Evolutionary conservation across 495 filamentous ascomycete species (phyloP).

Genomic region (Halenospora varia): DNA sequence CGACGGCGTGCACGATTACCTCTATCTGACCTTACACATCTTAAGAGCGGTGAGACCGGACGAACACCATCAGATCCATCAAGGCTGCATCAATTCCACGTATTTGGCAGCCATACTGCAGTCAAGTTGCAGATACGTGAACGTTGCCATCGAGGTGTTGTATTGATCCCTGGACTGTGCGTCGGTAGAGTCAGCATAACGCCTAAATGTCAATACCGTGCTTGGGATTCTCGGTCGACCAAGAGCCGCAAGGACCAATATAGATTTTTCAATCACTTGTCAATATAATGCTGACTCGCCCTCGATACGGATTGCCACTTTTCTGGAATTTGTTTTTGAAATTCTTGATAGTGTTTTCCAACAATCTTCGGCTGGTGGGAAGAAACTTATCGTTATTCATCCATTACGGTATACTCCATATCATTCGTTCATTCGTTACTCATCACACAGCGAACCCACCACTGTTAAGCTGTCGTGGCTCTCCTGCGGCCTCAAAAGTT

Average conservation of each 20-base stretch:
- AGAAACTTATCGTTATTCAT: neutral
- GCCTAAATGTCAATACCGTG: neutral
- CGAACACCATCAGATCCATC: neutral
- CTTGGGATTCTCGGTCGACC: too few species aligned
- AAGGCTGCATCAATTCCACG: neutral
- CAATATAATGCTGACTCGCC: neutral
- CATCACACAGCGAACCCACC: slow-evolving; percentile 51
- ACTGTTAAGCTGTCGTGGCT: slow-evolving; percentile 65
- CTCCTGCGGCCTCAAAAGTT: slow-evolving; percentile 66
- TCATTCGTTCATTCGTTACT: neutral
- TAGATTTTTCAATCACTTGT: neutral
- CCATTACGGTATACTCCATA: neutral
- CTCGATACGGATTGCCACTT: neutral
- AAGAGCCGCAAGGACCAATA: neutral
- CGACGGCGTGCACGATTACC: neutral
- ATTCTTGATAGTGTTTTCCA: neutral
- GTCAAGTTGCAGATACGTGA: too few species aligned
- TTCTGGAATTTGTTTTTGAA: neutral
- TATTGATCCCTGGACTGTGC: neutral
- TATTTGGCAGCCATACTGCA: too few species aligned
- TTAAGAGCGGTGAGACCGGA: neutral
- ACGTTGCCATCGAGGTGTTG: too few species aligned
- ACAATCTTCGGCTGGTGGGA: neutral
- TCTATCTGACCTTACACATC: neutral
- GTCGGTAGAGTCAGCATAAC: neutral